Evolutionary conservation across 225 moss, liverwort and hornwort genomes (phyloP).

Genomic region (Bryoerythrophyllum caledonicum): DNA sequence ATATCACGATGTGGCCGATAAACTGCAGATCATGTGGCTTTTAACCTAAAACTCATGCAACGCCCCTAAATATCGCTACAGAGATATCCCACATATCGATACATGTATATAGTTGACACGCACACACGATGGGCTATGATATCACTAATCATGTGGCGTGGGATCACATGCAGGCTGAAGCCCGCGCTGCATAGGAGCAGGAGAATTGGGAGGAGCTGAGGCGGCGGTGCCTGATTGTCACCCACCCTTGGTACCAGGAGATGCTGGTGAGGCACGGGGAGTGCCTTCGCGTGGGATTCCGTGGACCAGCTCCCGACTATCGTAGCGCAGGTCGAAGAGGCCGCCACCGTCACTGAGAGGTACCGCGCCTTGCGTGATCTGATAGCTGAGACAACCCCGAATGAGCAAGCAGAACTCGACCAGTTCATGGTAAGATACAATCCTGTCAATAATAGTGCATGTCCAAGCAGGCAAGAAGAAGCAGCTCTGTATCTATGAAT

Average conservation of each 20-base stretch:
- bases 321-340: slow-evolving; percentile 49
- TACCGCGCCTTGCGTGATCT: slow-evolving; percentile 40
- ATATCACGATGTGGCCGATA: no score
- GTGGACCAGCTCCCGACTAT: slow-evolving; percentile 57
- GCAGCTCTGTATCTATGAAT: neutral
- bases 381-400: slow-evolving; percentile 26
- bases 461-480: slow-evolving; percentile 48
- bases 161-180: no score
- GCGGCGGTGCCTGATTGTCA: slow-evolving; percentile 53
- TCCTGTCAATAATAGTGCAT: no score
- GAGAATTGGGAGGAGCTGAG: slow-evolving; percentile 49
- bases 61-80: no score
- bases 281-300: slow-evolving; percentile 69
- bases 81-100: no score
- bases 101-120: no score
- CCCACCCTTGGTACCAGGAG: slow-evolving; percentile 59
- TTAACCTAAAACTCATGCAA: no score
- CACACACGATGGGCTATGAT: no score
- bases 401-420: slow-evolving; percentile 57
- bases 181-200: neutral
- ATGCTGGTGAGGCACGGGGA: slow-evolving; percentile 60
- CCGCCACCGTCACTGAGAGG: slow-evolving; percentile 31
- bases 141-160: no score
- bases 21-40: no score
- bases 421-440: neutral